phyloP scores from a whole-genome alignment of 1,139 yeast genomes.

The Suhomyces yuchorum region DNA sequence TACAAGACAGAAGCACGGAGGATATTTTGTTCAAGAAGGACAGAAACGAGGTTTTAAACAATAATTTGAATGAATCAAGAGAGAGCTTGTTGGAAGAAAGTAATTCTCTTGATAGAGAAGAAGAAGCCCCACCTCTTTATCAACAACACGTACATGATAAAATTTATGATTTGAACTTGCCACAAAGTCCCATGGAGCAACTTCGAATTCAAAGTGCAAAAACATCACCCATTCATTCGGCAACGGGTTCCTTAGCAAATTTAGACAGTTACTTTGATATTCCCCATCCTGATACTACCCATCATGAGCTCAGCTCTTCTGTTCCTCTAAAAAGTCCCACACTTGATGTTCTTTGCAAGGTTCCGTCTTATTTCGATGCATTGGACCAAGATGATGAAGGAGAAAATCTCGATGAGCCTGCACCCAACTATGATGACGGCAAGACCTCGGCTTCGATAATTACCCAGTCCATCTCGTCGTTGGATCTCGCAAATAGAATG shows the following conservation, averaged over 20 bases:
- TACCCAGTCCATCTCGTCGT: slow-evolving; percentile 7
- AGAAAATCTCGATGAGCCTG: slow-evolving; percentile 27
- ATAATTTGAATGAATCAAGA: neutral
- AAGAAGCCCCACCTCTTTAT: slow-evolving; percentile 46
- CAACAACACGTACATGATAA: slow-evolving; percentile 41
- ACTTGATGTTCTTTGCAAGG: slow-evolving; percentile 31
- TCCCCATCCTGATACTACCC: slow-evolving; percentile 15
- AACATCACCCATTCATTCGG: slow-evolving; percentile 22
- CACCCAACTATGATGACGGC: slow-evolving; percentile 31
- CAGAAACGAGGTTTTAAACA: slow-evolving; percentile 9
- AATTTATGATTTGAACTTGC: slow-evolving; percentile 37
- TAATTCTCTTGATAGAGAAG: slow-evolving; percentile 33
- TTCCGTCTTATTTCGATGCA: slow-evolving; percentile 43
- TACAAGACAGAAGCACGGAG: slow-evolving; percentile 35
- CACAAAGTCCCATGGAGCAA: slow-evolving; percentile 45
- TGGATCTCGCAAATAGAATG: slow-evolving; percentile 8
- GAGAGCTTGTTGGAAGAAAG: slow-evolving; percentile 21
- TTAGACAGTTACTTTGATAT: slow-evolving; percentile 33
- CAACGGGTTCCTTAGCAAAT: slow-evolving; percentile 22
- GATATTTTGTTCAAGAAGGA: slow-evolving; percentile 40
- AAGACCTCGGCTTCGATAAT: neutral
- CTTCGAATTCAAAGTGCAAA: slow-evolving; percentile 28
- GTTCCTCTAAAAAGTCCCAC: slow-evolving; percentile 14
- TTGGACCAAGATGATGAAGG: slow-evolving; percentile 33
- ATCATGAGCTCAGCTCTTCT: neutral